These are phyloP conservation scores for Moesziomyces antarcticus DNA, from an alignment of 1,284 basidiomycete genomes.

Conservation along the genomic window DNA sequence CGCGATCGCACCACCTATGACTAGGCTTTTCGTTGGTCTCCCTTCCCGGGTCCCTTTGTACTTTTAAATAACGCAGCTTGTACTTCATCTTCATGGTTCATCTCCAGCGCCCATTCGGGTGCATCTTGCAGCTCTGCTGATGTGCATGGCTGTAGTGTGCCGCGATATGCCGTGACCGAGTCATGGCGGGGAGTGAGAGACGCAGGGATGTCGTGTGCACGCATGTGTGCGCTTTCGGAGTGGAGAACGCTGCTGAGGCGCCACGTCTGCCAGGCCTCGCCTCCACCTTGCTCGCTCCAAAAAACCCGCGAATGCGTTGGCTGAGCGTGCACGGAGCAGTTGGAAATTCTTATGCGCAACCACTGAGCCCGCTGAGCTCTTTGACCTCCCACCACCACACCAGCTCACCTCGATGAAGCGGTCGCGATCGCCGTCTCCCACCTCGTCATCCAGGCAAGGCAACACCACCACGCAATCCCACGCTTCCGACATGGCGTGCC, in stretches of 20 bases:
- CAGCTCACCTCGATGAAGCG: constrained; percentile 28
- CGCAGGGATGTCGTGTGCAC: constrained; percentile 7
- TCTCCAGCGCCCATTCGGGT: not conserved
- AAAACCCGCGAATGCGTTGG: not conserved
- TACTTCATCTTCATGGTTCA: not conserved
- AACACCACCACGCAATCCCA: not conserved
- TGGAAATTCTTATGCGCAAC: not conserved
- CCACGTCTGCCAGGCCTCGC: not conserved
- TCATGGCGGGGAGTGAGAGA: no score
- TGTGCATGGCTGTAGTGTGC: no score
- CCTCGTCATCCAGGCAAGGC: constrained; percentile 11
- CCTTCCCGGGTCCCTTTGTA: constrained; percentile 1
- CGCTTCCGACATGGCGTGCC: constrained; percentile 48
- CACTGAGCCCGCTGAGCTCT: not conserved
- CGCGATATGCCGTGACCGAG: no score
- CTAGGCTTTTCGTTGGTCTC: constrained; percentile 9
- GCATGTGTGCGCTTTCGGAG: no score
- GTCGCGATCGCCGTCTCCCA: constrained; percentile 29
- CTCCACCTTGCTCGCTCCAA: constrained; percentile 11
- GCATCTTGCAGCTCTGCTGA: no score
- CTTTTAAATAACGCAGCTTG: constrained; percentile 5
- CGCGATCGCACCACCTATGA: constrained; percentile 56
- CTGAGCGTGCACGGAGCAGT: constrained; percentile 24
- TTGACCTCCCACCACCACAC: not conserved
- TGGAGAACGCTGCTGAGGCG: no score